Evolutionary conservation across 2,329 filamentous ascomycete genomes (phyloP).

Genomic region (Exophiala mesophila): DNA sequence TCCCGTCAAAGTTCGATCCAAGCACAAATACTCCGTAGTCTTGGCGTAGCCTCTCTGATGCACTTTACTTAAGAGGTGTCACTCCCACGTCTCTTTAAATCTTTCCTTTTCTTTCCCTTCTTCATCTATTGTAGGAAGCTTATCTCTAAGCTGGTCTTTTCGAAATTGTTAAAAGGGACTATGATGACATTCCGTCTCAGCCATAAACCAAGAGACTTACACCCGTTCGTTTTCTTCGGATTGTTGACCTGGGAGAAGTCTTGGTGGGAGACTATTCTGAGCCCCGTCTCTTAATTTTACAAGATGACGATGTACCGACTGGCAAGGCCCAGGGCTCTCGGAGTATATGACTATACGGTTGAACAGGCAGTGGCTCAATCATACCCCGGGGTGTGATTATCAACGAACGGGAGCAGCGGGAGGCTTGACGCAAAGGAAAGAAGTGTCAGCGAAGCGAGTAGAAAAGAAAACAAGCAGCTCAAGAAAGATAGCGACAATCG

Average conservation of each 20-base stretch:
- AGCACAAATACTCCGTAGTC: background rate
- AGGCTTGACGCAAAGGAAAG: background rate
- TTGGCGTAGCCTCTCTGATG: background rate
- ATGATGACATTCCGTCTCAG: background rate
- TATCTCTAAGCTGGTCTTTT: background rate
- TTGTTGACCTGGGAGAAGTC: background rate
- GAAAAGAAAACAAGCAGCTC: background rate
- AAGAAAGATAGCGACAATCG: background rate
- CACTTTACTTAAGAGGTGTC: background rate
- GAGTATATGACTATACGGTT: background rate
- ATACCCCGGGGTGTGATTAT: background rate
- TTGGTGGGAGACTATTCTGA: background rate
- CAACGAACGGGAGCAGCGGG: background rate
- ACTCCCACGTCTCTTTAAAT: background rate
- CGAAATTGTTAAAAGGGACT: background rate
- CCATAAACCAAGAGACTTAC: background rate
- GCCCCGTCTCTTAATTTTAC: background rate
- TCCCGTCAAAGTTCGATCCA: background rate
- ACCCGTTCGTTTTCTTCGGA: background rate
- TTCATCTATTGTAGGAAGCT: background rate
- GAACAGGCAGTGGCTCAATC: background rate
- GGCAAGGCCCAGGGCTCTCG: background rate
- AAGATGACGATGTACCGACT: background rate
- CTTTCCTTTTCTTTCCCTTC: background rate
- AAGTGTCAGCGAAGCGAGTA: background rate